Base-by-base conservation (phyloP, 371 early-diverging fungal species). In the Mucor lusitanicus region DNA sequence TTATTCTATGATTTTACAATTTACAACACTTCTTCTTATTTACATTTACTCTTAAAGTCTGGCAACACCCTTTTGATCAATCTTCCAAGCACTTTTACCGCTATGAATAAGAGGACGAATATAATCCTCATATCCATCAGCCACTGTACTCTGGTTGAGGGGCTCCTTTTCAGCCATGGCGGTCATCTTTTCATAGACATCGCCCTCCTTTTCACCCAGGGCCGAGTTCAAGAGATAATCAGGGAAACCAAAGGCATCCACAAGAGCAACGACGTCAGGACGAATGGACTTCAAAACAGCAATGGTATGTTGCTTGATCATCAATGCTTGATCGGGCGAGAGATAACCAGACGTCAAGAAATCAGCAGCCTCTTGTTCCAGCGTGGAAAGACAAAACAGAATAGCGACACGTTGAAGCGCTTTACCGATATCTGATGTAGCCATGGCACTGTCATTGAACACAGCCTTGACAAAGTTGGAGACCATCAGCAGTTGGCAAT, bases 181-280 rank as follows among this genome's bases (percentile, higher is more conserved):
- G 1, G 88, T 75, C 71, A 92, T 72, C n/a, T 83, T 76, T 64
- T 91, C 91, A 67, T 95, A 95, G 0, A 89, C 90, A 54, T 82
- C 69, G 23, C 93, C 94, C 32, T 92, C 87, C 7, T 69, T 76
- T n/a, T 84, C 77, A 15, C 92, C 94, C 32, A 94, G 67, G 0
- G 92, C 88, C n/a, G 90, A 89, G 59, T 91, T 87, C 25, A 94
- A 74, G 13, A 85, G 72, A 48, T 77, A 82, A 42, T 94, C 94
- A 1, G 92, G 82, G 59, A 91, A 77, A 12, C 83, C 91, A 80
- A 92, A 91, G 15, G 88, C 82, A 59, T 93, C 94, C 0, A 90
- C 88, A 19, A 93, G 79, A 0, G 89, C 86, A 30, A 92, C 88
- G 0, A 89, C 90, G 62, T 92, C 84, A 19, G 87, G 88, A 12